Evolutionary conservation across 1,139 yeast species (phyloP), one percentile per base, ranked within the genome.

Genomic region (Protomyces inouyei): DNA sequence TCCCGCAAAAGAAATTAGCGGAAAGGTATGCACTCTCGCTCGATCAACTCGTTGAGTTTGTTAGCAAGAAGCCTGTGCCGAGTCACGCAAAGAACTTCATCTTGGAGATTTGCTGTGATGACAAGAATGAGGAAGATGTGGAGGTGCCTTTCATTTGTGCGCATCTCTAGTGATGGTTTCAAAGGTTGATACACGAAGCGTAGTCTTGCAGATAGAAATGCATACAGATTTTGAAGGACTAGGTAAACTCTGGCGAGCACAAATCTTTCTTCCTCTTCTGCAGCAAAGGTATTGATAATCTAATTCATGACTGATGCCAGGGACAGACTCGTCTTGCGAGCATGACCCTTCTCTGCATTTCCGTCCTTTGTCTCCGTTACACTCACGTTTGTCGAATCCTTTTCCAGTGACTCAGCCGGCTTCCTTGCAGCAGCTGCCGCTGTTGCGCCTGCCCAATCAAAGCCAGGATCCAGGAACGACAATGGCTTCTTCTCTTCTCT

Each of bases 101-200:
- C 66, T 82, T 95, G 68, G 98, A 93, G 76, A 82, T 93, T 53
- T 90, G 97, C 74, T 89, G 95, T 67, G 98, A 93, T 73, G 98
- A 93, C 74, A 80, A 84, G 72, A 83, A 86, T 61, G 99, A 95
- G 51, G 97, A 93, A 74, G 98, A 95, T 75, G 97, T 91, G 32
- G 98, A 92, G 72, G 77, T 74, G n/a, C 98, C 98, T 51, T 90
- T 84, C 74, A 83, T 91, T 67, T 84, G 57, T 10, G 63, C 63
- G 14, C 53, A 52, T 9, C 35, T 56, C 23, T 56, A 48, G 46
- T 18, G 43, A 4, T 38, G 43, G n/a, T 38, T 14, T 38, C n/a
- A 16, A 14, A 14, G 43, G 16, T 14, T 14, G 14, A 4, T 14
- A 16, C 43, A 28, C 8, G 32, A 28, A 28, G 32, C 32, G 32